phyloP scores from a whole-genome alignment of 192 early-diverging fungal species.

The Dispira parvispora region DNA sequence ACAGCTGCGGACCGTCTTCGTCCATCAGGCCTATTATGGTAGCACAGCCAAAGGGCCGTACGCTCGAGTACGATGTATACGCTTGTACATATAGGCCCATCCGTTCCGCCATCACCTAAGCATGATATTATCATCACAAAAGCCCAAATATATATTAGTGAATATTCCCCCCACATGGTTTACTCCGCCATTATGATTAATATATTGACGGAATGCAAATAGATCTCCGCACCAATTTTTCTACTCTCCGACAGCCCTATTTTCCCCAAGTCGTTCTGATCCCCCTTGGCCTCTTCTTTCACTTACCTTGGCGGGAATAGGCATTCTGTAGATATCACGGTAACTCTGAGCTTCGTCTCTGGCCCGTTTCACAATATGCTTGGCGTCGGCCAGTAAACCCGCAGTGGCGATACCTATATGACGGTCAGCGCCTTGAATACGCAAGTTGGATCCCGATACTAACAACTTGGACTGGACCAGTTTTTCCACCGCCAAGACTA shows the following conservation, averaged over 20 bases:
- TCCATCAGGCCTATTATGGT: slow-evolving; percentile 73
- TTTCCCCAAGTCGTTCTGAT: not conserved
- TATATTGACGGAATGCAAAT: not conserved
- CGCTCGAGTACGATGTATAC: slow-evolving; percentile 92
- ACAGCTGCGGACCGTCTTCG: slow-evolving; percentile 65
- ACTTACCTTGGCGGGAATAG: slow-evolving; percentile 68
- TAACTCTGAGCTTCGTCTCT: slow-evolving; percentile 84
- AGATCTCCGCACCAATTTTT: not conserved
- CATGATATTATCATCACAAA: not conserved
- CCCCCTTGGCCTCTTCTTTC: not conserved
- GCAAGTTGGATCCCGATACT: slow-evolving; percentile 79
- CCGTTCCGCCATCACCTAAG: slow-evolving; percentile 73
- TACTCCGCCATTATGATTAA: not conserved
- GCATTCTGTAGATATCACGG: slow-evolving; percentile 62
- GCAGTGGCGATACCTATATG: slow-evolving; percentile 85
- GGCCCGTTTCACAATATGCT: slow-evolving; percentile 75
- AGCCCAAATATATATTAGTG: not conserved
- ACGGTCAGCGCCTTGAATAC: slow-evolving; percentile 78
- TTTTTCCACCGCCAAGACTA: slow-evolving; percentile 94
- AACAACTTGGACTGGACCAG: slow-evolving; percentile 88
- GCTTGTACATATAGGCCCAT: slow-evolving; percentile 85
- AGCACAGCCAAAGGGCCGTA: slow-evolving; percentile 83
- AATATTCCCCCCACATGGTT: not conserved
- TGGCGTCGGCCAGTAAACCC: slow-evolving; percentile 82
- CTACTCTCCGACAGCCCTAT: not conserved